Evolutionary conservation across 306 rosid species (phyloP).

Genomic region (Malus asiatica): DNA sequence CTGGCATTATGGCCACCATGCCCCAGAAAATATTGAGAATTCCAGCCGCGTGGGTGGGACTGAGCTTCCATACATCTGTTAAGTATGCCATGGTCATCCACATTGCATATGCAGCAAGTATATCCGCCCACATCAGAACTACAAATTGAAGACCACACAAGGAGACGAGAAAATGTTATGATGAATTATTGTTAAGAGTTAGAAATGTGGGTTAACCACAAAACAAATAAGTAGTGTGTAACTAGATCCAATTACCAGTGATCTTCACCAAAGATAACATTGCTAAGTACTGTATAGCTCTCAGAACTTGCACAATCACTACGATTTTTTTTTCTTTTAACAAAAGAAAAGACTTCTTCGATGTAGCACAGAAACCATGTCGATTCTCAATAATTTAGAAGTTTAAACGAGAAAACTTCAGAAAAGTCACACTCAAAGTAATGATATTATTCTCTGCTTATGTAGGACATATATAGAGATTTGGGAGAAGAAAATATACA

Average conservation of each 20-base stretch:
- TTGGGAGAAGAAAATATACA: too few species aligned
- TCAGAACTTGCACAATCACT: background rate
- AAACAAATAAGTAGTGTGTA: background rate
- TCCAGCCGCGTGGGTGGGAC: conserved; percentile 8
- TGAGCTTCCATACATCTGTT: conserved; percentile 12
- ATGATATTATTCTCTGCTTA: too few species aligned
- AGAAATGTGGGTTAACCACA: background rate
- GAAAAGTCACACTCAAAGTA: too few species aligned
- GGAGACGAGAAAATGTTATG: background rate
- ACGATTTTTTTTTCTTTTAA: background rate
- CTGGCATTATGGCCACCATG: background rate
- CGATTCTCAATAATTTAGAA: too few species aligned
- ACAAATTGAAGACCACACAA: background rate
- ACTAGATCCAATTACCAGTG: background rate
- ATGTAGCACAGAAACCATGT: too few species aligned
- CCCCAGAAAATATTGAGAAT: conserved; percentile 19
- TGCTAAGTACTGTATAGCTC: background rate
- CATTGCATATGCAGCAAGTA: background rate
- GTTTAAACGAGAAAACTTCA: too few species aligned
- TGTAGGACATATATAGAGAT: too few species aligned
- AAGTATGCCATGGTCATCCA: conserved; percentile 15
- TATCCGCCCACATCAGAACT: conserved; percentile 8
- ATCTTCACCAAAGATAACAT: background rate
- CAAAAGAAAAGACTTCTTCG: background rate
- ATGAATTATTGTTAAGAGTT: background rate